Base-by-base conservation (phyloP, 331 rosid species). In the Quercus phellos region DNA sequence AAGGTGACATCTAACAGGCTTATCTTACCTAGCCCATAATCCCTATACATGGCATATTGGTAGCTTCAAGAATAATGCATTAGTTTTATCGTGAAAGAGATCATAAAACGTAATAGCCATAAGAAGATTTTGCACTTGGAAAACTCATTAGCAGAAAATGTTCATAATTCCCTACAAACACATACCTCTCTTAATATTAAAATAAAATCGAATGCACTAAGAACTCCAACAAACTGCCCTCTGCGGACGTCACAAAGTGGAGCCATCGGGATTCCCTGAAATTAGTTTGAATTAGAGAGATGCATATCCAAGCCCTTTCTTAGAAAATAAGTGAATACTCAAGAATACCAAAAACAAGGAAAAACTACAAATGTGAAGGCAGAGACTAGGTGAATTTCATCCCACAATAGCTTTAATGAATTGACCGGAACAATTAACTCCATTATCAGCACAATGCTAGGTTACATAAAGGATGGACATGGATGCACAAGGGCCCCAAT, bases 161-260 rank as follows among this genome's bases (percentile, higher is more conserved):
- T 75, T 46, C 66, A 72, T 34, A 22, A 78, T 76, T 69, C 76
- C 76, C 53, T 51, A 84, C 53, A 24, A 70, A 59, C 72, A 79
- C 91, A 78, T 79, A 95, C 99, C 97, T 95, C 98, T 89, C 92
- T 93, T 75, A 95, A 85, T 74, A 93, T 95, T 81, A 95, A 89
- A 81, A 95, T 93, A 90, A 95, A 95, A 87, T 95, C 99, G 84
- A 64, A 80, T 71, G 94, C 98, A 76, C 96, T 93, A 51, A 95
- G 96, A 85, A 95, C 85, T 74, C 99, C 99, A 85, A 95, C 97
- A 88, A 95, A 93, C 79, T 84, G 94, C 55, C 97, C 97, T 83
- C 67, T 90, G 86, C 88, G 13, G 85, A 89, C 84, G 90, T 95
- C 97, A 95, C 98, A 95, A 70, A 95, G 98, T 71, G 99, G 98